Base-by-base conservation (phyloP, 495 filamentous ascomycete species). In the Xylaria venustula region DNA sequence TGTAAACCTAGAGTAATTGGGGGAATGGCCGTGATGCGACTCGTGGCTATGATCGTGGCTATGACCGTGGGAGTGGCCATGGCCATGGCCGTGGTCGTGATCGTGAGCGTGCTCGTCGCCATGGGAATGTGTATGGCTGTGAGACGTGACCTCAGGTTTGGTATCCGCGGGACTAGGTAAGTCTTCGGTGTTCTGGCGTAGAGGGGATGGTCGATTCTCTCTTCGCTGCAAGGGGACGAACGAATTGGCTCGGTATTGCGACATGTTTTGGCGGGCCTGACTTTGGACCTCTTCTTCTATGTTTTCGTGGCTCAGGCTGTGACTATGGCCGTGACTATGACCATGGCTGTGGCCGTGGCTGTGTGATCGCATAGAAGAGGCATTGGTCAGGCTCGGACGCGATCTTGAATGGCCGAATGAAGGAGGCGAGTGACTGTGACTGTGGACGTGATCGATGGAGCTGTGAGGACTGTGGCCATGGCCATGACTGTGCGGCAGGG, bases 1-100 rank as follows among this genome's bases (percentile, higher is more conserved):
- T 19, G 89, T 90, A 49, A 92, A 74, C 59, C 66, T 77, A 6
- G 89, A 90, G 34, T 60, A 71, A 20, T 80, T 62, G 22, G 70
- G 67, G 66, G 74, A 62, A 57, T 68, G 66, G 32, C 58, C 54
- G 50, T 75, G 64, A 63, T 75, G 67, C 34, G 71, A 61, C 5
- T 52, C 36, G 22, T 68, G 47, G 60, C 42, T 19, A 60, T 75
- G 46, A 17, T 60, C 58, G 34, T 69, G 62, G 17, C 50, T 20
- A 19, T 36, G 67, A 22, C 30, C 45, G 48, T 71, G 70, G 15
- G 56, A 56, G 54, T 73, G 64, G 2, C 34, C 14, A 60, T 61
- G 67, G n/a, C n/a, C 22, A 48, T 67, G 67, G 28, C 30, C 45
- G 48, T 71, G 70, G 15, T 59, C 58, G 54, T 73, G 64, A 5